Evolutionary conservation across 2,329 filamentous ascomycete genomes (phyloP), one percentile per base, ranked within the genome.

Genomic region (Akanthomyces uredinophilus): DNA sequence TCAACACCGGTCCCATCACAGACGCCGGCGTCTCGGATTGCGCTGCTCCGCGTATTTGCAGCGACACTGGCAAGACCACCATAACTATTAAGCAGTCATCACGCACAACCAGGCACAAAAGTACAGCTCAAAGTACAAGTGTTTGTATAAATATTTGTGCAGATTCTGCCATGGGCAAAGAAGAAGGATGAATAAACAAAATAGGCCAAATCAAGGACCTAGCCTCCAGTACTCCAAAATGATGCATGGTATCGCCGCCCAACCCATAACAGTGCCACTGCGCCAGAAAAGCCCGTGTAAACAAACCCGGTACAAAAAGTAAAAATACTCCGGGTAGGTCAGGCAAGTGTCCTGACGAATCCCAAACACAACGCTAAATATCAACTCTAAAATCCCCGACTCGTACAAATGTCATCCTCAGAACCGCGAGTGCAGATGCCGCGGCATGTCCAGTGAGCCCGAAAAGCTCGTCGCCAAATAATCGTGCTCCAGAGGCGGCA

Each of bases 381-480:
- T 2, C 39, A 35, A 37, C 13, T 37, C 11, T 10, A 37, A 37
- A 37, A 47, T 37, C 27, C 43, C 18, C 22, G 6, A n/a, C 2
- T 22, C 16, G 29, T 1, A 18, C 16, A n/a, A 24, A 29, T 16
- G n/a, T 54, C 49, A 24, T 18, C 16, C 3, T 58, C 11, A 59
- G 20, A 50, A 50, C 35, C 56, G 46, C 24, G 57, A 60, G 24
- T 60, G 57, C 1, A 44, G 13, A 43, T 60, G 37, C n/a, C 57
- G 35, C 11, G 57, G 57, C 39, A 53, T 53, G n/a, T 60, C 57
- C 47, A 53, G 16, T 24, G 47, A 35, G 8, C 49, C 50, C 24
- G 49, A 35, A 20, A 47, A 53, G 24, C 58, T 32, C 27, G 49
- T 18, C 5, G 37, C 29, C 37, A 53, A 2, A 10, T 47, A 53